Evolutionary conservation across 2,329 filamentous ascomycete genomes (phyloP).

Genomic region (Talaromyces marneffei): DNA sequence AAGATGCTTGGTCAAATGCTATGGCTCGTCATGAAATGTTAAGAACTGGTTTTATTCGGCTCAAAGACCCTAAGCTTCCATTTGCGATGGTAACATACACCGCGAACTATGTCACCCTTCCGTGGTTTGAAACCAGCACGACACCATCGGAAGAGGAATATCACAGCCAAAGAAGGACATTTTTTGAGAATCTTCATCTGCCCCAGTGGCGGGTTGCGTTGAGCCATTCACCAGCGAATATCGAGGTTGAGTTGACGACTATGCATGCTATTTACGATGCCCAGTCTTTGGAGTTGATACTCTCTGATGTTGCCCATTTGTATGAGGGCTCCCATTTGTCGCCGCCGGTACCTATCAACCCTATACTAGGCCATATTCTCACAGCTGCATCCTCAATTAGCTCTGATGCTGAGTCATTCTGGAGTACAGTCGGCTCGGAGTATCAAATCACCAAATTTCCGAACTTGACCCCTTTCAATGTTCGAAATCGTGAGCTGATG

Average conservation of each 20-base stretch:
- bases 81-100: constrained; percentile 70
- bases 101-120: constrained; percentile 28
- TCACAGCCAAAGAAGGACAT: constrained; percentile 18
- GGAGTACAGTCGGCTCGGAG: constrained; percentile 52
- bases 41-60: constrained; percentile 64
- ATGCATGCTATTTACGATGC: constrained; percentile 88
- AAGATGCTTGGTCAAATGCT: constrained; percentile 55
- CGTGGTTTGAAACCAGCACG: constrained; percentile 29
- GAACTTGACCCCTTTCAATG: constrained; percentile 59
- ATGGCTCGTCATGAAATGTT: constrained; percentile 62
- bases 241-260: constrained; percentile 48
- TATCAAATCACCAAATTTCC: constrained; percentile 67
- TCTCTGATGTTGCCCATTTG: constrained; percentile 52
- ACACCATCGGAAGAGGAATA: neutral
- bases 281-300: constrained; percentile 60
- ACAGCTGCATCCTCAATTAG: constrained; percentile 22
- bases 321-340: constrained; percentile 27
- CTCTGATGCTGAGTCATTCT: constrained; percentile 48
- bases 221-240: constrained; percentile 25
- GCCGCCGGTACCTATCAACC: constrained; percentile 32
- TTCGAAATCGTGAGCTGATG: constrained; percentile 26
- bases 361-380: constrained; percentile 43
- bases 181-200: constrained; percentile 44
- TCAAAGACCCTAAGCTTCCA: constrained; percentile 54
- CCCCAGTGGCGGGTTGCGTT: constrained; percentile 62